Conservation (phyloP, 164 flowering plant species). For the Cinnamomum chago region DNA sequence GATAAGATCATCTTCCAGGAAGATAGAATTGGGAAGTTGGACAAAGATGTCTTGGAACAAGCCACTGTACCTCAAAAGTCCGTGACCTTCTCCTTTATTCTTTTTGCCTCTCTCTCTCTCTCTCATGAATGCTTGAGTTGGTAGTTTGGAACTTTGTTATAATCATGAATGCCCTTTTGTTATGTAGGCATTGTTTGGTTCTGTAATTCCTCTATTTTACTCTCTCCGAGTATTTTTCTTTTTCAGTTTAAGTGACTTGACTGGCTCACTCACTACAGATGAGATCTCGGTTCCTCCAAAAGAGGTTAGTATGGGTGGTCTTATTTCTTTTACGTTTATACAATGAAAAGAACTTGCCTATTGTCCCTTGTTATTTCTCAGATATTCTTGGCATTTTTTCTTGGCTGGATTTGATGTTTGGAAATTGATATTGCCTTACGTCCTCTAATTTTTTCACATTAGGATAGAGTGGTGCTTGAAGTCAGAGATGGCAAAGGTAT, state of each 20-base stretch:
- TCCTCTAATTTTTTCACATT: constrained; percentile 20
- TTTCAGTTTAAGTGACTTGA: neutral
- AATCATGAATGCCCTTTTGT: neutral
- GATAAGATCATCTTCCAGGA: neutral
- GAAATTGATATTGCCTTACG: neutral
- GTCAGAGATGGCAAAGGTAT: constrained; percentile 9
- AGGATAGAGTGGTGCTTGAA: constrained; percentile 42
- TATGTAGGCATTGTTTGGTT: neutral
- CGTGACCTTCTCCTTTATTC: neutral
- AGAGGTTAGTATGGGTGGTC: neutral
- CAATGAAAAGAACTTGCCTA: neutral
- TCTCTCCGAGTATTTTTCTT: neutral
- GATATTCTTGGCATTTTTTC: neutral
- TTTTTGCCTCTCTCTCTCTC: too few species aligned
- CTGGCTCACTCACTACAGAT: neutral
- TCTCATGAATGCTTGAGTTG: neutral
- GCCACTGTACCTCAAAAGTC: neutral
- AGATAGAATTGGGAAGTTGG: neutral
- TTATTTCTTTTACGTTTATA: neutral
- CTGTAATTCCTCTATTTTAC: neutral
- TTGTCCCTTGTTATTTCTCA: neutral
- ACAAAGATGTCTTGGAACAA: neutral
- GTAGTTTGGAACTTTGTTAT: neutral
- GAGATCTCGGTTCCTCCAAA: neutral
- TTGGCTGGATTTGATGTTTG: neutral